Base-by-base conservation (phyloP, 768 basidiomycete species). In the Leccinum longicurvipes region DNA sequence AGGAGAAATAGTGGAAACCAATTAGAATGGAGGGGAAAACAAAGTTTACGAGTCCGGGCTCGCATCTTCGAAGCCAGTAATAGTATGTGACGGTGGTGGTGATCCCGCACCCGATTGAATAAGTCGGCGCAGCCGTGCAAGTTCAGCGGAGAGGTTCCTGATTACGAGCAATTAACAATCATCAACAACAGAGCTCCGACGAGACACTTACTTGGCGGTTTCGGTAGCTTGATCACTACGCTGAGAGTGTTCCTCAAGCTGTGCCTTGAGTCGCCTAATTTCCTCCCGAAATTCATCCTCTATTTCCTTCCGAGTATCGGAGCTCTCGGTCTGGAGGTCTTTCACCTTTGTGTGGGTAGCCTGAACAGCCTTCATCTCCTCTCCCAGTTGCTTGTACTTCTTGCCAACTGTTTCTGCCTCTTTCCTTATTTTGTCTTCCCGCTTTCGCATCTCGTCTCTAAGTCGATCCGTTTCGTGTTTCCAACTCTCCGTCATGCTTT, bases 401-500 rank as follows among this genome's bases (percentile, higher is more conserved):
- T 81, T 81, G 46, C 83, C 85, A 50, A 85, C 64, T 23, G 76
- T 77, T 66, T 91, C 87, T 11, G 81, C 83, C 69, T 93, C 91
- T 41, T 71, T 74, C 59, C 79, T 80, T 67, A 83, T 77, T 65
- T 79, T 81, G 53, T 88, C 86, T 67, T 94, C 91, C 51, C 86
- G 76, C 67, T 81, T 84, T 51, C 74, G 74, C 82, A 93, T 87
- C 66, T 93, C 91, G 48, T 85, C 83, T 47, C 81, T 76, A 14
- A 95, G 75, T 50, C 77, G 77, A 14, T 88, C 87, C 0, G 85
- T 80, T 50, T 95, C 93, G 11, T 77, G 67, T 61, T 89, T 86
- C 82, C 86, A 93, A 1, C 82, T 80, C 55, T 86, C 85, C 4
- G 80, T 77, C 68, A 95, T 81, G 7, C 79, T 76, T 67, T 87